A percentile compares a stretch with the other conserved stretches of the same genome.
These are phyloP conservation scores for Hygrocybe coccinea DNA, from an alignment of 768 basidiomycete species.

Conservation along the genomic window DNA sequence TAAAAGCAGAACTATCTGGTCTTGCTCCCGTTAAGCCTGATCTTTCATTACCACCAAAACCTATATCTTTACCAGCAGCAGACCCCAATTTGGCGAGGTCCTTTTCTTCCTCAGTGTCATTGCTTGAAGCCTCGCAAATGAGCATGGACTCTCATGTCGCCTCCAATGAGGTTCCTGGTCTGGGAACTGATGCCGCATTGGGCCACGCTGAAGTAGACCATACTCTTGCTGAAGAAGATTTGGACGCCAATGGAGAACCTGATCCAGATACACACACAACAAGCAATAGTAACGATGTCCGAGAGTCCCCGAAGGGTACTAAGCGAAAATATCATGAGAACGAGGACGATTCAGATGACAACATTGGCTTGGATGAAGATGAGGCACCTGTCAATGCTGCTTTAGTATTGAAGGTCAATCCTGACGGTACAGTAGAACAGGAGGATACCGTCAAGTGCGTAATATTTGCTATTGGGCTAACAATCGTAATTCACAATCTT, in stretches of 20 bases:
- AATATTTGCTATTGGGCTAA: constrained; percentile 1
- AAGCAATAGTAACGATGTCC: constrained; percentile 18
- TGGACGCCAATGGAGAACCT: constrained; percentile 28
- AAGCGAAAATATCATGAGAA: constrained; percentile 51
- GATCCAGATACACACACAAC: constrained; percentile 27
- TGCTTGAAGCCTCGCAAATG: constrained; percentile 30
- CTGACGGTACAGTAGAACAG: constrained; percentile 93
- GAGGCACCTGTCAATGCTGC: constrained; percentile 39
- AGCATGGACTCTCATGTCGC: constrained; percentile 19
- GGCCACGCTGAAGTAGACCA: constrained; percentile 8
- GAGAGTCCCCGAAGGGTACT: constrained; percentile 22
- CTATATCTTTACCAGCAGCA: constrained; percentile 28
- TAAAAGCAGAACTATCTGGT: constrained; percentile 86
- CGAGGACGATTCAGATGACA: constrained; percentile 34
- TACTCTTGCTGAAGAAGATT: constrained; percentile 19
- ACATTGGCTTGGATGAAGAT: constrained; percentile 49
- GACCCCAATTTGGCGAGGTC: constrained; percentile 14
- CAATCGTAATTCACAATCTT: constrained; percentile 7
- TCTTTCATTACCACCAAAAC: constrained; percentile 37
- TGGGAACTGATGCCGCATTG: constrained; percentile 24
- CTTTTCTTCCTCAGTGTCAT: constrained; percentile 5
- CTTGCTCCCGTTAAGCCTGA: constrained; percentile 43
- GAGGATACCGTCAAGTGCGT: constrained; percentile 87
- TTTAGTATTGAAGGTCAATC: constrained; percentile 67
- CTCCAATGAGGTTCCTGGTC: constrained; percentile 36